These are phyloP conservation scores for Kwoniella dejecticola DNA, from an alignment of 768 basidiomycete species.

Conservation along the genomic window DNA sequence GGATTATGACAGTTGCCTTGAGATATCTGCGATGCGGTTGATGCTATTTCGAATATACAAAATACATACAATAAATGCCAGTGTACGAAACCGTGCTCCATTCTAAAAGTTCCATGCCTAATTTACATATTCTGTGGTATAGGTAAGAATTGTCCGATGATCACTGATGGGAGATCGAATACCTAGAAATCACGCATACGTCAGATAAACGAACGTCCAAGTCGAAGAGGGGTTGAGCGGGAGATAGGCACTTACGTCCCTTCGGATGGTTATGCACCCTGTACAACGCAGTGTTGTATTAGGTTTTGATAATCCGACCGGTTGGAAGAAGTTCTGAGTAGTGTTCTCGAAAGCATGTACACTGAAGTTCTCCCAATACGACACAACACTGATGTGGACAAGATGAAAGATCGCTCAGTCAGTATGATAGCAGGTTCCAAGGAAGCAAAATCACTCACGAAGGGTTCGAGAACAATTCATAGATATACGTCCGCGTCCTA, in stretches of 20 bases:
- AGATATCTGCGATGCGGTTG: too few species aligned
- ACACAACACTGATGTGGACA: constrained; percentile 39
- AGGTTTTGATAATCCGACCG: constrained; percentile 77
- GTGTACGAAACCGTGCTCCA: too few species aligned
- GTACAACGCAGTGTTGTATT: constrained; percentile 78
- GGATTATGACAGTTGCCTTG: too few species aligned
- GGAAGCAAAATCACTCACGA: constrained; percentile 76
- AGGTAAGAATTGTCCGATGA: constrained; percentile 45
- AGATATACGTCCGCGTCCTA: constrained; percentile 64
- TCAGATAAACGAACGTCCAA: not conserved
- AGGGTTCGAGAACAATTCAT: constrained; percentile 86
- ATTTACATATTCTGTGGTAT: constrained; percentile 22
- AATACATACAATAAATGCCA: too few species aligned
- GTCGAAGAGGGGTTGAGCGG: not conserved
- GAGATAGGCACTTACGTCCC: constrained; percentile 61
- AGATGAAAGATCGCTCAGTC: not conserved
- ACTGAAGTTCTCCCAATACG: constrained; percentile 83
- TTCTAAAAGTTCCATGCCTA: too few species aligned
- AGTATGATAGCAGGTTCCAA: not conserved
- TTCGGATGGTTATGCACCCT: constrained; percentile 91
- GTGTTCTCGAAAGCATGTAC: constrained; percentile 97
- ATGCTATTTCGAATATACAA: too few species aligned
- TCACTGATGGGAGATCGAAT: constrained; percentile 40
- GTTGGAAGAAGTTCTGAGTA: constrained; percentile 89
- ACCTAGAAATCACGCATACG: constrained; percentile 2